Conservation (phyloP, 1,139 yeast genomes). For the Geotrichum australiense region DNA sequence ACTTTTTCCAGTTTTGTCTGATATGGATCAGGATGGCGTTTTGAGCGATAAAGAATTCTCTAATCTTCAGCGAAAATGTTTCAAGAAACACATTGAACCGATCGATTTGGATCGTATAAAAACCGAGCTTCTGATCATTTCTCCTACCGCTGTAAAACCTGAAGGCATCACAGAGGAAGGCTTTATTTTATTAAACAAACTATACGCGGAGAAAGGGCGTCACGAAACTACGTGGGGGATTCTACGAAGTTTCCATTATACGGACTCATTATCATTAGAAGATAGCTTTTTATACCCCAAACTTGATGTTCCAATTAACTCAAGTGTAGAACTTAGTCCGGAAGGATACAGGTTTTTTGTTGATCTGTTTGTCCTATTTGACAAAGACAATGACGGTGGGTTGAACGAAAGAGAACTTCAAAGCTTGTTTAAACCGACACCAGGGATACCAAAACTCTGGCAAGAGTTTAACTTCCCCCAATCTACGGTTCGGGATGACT, state of each 20-base stretch:
- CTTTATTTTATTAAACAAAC: constrained; percentile 64
- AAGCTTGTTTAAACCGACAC: constrained; percentile 74
- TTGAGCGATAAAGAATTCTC: constrained; percentile 64
- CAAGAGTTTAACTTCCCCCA: constrained; percentile 75
- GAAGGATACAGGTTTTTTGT: constrained; percentile 89
- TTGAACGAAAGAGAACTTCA: constrained; percentile 63
- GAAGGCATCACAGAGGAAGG: constrained; percentile 68
- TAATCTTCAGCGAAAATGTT: constrained; percentile 66
- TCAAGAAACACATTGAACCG: constrained; percentile 50
- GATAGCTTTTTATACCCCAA: constrained; percentile 73
- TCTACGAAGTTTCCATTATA: constrained; percentile 75
- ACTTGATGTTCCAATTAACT: constrained; percentile 64
- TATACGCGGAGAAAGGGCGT: constrained; percentile 83
- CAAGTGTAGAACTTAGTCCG: constrained; percentile 89
- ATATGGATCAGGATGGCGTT: constrained; percentile 83
- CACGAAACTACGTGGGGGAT: constrained; percentile 98
- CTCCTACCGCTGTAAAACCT: constrained; percentile 23
- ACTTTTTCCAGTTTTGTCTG: constrained; percentile 47
- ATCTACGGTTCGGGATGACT: constrained; percentile 82
- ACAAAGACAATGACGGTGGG: constrained; percentile 94
- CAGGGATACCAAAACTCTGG: constrained; percentile 89
- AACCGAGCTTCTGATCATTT: constrained; percentile 27
- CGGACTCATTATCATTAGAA: constrained; percentile 79
- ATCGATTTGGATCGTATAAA: constrained; percentile 49
- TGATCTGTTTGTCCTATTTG: constrained; percentile 78